Evolutionary conservation across 2,329 filamentous ascomycete species (phyloP).

Genomic region (Alternaria brassicicola): DNA sequence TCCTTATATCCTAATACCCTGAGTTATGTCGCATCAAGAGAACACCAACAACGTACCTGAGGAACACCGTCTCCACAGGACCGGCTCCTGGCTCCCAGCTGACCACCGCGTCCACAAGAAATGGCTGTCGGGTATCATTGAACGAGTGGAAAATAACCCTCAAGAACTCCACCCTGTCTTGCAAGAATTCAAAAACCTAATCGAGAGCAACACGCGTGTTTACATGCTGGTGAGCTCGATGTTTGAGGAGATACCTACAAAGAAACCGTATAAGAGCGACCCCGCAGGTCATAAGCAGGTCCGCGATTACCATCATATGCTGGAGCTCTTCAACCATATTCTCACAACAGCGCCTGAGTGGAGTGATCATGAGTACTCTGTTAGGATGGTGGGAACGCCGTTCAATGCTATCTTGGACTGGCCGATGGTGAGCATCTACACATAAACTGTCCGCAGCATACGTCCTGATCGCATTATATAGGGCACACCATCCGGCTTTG

Average conservation of each 20-base stretch:
- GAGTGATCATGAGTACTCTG: conserved; percentile 46
- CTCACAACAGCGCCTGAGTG: conserved; percentile 51
- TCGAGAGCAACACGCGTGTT: conserved; percentile 67
- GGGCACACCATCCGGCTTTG: conserved; percentile 54
- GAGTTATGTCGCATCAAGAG: conserved; percentile 18
- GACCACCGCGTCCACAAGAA: conserved; percentile 67
- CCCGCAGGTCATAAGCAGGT: conserved; percentile 68
- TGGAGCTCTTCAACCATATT: conserved; percentile 67
- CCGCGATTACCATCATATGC: conserved; percentile 69
- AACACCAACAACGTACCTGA: conserved; percentile 20
- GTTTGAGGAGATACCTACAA: conserved; percentile 70
- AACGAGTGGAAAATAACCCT: conserved; percentile 59
- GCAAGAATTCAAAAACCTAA: conserved; percentile 68
- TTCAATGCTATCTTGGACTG: conserved; percentile 65
- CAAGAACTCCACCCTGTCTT: conserved; percentile 65
- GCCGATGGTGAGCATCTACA: conserved; percentile 56
- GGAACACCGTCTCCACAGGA: conserved; percentile 28
- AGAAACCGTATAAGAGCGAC: conserved; percentile 65
- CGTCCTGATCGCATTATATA: not conserved
- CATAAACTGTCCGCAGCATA: conserved; percentile 16
- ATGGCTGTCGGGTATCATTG: conserved; percentile 65
- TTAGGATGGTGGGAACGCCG: conserved; percentile 60
- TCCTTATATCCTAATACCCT: not conserved
- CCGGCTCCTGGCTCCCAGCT: conserved; percentile 63
- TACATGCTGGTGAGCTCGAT: conserved; percentile 71